Conservation (phyloP, 139 green algal genomes). For the Chlorella sp. region DNA sequence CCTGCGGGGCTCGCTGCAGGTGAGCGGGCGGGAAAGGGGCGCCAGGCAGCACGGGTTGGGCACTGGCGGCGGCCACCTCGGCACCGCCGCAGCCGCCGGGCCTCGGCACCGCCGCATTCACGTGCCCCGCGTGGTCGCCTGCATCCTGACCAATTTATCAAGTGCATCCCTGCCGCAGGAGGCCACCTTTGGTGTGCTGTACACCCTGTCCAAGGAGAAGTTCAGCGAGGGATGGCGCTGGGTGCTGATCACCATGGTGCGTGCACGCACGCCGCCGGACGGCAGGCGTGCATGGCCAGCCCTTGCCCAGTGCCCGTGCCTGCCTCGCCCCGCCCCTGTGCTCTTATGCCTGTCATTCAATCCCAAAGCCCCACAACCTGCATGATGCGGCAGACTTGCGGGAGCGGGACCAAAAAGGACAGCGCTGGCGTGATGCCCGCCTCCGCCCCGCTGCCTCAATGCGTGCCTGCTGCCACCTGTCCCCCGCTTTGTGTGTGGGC, state of each 20-base stretch:
- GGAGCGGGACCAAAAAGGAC: no score
- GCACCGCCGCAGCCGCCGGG: not conserved
- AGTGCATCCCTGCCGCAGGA: not conserved
- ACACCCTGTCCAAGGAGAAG: constrained; percentile 38
- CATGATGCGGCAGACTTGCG: no score
- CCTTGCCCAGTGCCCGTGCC: no score
- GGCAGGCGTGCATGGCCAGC: not conserved
- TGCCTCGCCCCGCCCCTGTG: not conserved
- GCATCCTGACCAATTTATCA: not conserved
- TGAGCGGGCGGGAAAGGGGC: not conserved
- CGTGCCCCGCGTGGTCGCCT: no score
- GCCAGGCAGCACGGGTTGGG: not conserved
- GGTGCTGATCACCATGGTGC: not conserved
- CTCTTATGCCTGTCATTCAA: not conserved
- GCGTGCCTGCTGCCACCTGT: not conserved
- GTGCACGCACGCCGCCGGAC: not conserved
- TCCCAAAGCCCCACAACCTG: no score
- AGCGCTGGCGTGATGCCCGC: no score
- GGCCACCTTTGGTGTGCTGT: constrained; percentile 28
- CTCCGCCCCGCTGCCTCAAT: not conserved
- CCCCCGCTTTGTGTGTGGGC: not conserved
- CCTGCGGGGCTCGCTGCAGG: constrained; percentile 8
- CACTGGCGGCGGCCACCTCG: not conserved
- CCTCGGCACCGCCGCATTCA: no score
- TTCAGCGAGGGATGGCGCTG: constrained; percentile 1